Conservation (phyloP, 2,329 filamentous ascomycete species). For the Thielaviopsis cerberus region DNA sequence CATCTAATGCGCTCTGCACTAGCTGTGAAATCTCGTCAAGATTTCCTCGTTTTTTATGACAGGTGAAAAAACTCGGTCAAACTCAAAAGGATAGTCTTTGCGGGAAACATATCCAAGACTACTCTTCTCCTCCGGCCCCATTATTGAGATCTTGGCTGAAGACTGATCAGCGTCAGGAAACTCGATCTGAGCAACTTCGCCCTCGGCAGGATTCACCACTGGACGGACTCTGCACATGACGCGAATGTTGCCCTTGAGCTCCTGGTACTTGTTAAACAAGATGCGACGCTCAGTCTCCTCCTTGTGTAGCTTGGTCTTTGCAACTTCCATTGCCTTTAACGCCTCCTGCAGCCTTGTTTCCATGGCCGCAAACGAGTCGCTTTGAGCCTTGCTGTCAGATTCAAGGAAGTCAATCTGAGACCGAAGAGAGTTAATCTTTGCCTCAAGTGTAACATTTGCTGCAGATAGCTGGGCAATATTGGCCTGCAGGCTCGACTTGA, state of each 20-base stretch:
- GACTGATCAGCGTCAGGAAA: conserved; percentile 65
- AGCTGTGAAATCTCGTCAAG: conserved; percentile 89
- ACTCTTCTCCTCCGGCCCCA: conserved; percentile 67
- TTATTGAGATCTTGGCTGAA: conserved; percentile 67
- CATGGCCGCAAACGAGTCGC: conserved; percentile 65
- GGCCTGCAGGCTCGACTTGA: conserved; percentile 34
- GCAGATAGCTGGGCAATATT: conserved; percentile 40
- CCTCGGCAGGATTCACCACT: conserved; percentile 37
- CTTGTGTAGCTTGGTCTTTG: conserved; percentile 66
- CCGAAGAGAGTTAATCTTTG: conserved; percentile 53
- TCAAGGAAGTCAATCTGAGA: conserved; percentile 79
- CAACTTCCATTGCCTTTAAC: conserved; percentile 45
- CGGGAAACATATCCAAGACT: conserved; percentile 58
- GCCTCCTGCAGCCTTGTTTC: conserved; percentile 67
- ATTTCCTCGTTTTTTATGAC: conserved; percentile 62
- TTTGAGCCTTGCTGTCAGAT: conserved; percentile 75
- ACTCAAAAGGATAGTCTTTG: conserved; percentile 71
- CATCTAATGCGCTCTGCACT: conserved; percentile 87
- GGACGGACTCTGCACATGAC: conserved; percentile 95
- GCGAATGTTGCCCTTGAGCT: conserved; percentile 92
- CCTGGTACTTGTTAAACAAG: conserved; percentile 93
- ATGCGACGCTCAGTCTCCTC: conserved; percentile 83
- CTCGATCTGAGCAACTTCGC: conserved; percentile 51
- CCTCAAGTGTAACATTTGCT: conserved; percentile 50
- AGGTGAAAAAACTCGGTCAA: conserved; percentile 81